Evolutionary conservation across 129 eudicot genomes (phyloP).

Genomic region (Artemisia annua): DNA sequence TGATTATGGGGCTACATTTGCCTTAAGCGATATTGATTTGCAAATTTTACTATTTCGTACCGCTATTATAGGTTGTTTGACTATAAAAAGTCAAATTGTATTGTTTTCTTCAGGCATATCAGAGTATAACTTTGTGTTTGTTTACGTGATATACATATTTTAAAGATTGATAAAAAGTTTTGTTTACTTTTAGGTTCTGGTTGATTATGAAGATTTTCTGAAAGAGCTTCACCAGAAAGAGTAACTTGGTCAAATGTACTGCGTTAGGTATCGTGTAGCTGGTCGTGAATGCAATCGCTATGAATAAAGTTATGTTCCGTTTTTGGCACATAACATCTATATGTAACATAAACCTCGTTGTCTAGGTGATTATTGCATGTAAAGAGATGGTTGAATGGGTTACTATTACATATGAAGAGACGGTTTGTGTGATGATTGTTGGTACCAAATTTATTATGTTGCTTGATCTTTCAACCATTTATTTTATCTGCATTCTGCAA

Average conservation of each 20-base stretch:
- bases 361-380: slow-evolving; percentile 9
- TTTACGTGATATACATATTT: background rate
- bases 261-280: background rate
- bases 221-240: slow-evolving; percentile 56
- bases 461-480: background rate
- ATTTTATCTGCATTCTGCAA: slow-evolving; percentile 6
- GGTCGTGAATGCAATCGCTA: background rate
- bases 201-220: slow-evolving; percentile 84
- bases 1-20: too few relatives aligned
- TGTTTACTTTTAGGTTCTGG: slow-evolving; percentile 63
- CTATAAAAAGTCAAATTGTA: background rate
- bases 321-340: slow-evolving; percentile 5
- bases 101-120: background rate
- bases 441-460: background rate
- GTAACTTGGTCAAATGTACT: slow-evolving; percentile 11
- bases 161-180: background rate
- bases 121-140: background rate
- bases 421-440: background rate
- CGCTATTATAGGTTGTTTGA: background rate
- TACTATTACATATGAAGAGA: background rate
- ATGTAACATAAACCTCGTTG: slow-evolving; percentile 9
- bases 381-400: background rate
- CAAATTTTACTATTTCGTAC: too few relatives aligned
- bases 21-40: too few relatives aligned
- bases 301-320: slow-evolving; percentile 34